These are phyloP conservation scores for Trichothecium sympodiale DNA, from an alignment of 2,329 filamentous ascomycete genomes.

Conservation along the genomic window DNA sequence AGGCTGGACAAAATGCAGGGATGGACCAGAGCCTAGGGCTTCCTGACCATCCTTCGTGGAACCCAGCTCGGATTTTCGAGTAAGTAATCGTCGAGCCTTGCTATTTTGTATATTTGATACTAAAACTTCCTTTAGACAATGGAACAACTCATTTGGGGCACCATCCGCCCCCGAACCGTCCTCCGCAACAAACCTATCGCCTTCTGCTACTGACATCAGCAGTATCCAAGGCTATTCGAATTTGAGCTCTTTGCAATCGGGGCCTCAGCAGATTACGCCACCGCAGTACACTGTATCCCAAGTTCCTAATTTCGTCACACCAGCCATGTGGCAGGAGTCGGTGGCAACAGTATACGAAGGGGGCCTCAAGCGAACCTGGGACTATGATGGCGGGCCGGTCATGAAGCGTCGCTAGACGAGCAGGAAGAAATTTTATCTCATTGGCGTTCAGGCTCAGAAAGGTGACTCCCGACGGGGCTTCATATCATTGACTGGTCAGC, in stretches of 20 bases:
- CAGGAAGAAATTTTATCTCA: too few relatives aligned
- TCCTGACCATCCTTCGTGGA: slow-evolving; percentile 61
- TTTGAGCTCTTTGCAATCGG: slow-evolving; percentile 31
- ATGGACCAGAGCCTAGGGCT: slow-evolving; percentile 46
- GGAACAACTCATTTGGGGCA: slow-evolving; percentile 88
- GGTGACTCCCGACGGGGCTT: too few relatives aligned
- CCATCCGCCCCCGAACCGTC: slow-evolving; percentile 26
- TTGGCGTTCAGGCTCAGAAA: too few relatives aligned
- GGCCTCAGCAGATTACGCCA: slow-evolving; percentile 34
- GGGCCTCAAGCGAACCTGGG: slow-evolving; percentile 52
- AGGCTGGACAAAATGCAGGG: slow-evolving; percentile 41
- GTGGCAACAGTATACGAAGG: slow-evolving; percentile 59
- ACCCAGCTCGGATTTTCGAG: slow-evolving; percentile 83
- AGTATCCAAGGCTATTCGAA: slow-evolving; percentile 42
- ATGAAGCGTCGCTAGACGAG: slow-evolving; percentile 16
- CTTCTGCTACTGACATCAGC: slow-evolving; percentile 41
- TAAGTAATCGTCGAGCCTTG: slow-evolving; percentile 37
- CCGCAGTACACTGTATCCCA: slow-evolving; percentile 42
- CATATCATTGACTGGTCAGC: too few relatives aligned
- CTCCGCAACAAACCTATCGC: slow-evolving; percentile 38
- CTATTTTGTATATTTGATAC: neutral
- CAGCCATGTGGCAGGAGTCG: slow-evolving; percentile 64
- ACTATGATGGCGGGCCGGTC: slow-evolving; percentile 31
- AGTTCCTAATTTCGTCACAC: slow-evolving; percentile 51
- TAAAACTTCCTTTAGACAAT: slow-evolving; percentile 52